Conservation (phyloP, 2,329 filamentous ascomycete genomes). For the Colletotrichum simmondsii region DNA sequence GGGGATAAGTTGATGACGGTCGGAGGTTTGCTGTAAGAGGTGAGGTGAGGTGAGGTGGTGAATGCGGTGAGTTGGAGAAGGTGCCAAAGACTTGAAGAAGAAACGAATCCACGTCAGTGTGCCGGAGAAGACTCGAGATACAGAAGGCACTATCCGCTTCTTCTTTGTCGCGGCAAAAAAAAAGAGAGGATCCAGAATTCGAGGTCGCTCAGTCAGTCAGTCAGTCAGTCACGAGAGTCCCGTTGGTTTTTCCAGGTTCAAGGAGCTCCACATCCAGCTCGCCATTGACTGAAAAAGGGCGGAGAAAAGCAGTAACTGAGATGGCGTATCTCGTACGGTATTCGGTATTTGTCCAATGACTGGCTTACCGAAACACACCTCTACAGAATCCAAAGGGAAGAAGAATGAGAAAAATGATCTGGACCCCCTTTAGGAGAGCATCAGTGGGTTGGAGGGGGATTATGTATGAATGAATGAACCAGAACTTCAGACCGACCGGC, state of each 20-base stretch:
- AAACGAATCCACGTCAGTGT: neutral
- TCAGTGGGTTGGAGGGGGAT: conserved; percentile 32
- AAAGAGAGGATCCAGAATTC: neutral
- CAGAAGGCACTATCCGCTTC: neutral
- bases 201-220: conserved; percentile 6
- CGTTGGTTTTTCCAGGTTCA: conserved; percentile 29
- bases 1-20: neutral
- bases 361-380: neutral
- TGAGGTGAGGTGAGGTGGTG: neutral
- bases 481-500: conserved; percentile 24
- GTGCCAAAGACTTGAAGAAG: neutral
- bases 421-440: conserved; percentile 1
- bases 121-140: neutral
- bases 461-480: conserved; percentile 32
- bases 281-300: conserved; percentile 23
- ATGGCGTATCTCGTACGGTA: neutral
- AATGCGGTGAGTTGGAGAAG: neutral
- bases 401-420: neutral
- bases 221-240: conserved; percentile 33
- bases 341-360: neutral
- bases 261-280: conserved; percentile 32
- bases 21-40: neutral
- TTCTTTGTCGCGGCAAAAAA: neutral
- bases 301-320: neutral
- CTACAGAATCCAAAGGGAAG: neutral